Base-by-base conservation (phyloP, 495 filamentous ascomycete genomes). In the Pyrenula aspistea region DNA sequence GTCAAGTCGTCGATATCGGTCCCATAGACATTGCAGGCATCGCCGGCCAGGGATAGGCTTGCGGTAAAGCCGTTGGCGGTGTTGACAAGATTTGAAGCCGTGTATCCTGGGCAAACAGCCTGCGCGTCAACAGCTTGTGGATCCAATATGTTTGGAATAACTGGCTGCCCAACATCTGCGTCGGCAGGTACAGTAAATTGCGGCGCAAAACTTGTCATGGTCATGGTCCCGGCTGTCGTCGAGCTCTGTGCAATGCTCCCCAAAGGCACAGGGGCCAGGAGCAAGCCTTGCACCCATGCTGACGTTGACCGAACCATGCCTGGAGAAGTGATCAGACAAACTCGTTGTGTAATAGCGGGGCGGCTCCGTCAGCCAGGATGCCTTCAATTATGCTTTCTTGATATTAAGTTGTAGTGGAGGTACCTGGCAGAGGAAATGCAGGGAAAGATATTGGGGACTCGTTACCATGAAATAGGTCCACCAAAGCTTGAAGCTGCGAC, bases 131-230 rank as follows among this genome's bases (percentile, higher is more conserved):
- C 71, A 15, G 89, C 88, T 31, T 86, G 51, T 10, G 87, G 83
- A 60, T 91, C 87, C 49, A 82, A 61, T 63, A 91, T 79, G 62
- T 89, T 88, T 36, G 89, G 85, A 23, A 89, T 68, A 31, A 89
- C 58, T 19, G 75, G 70, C 20, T 68, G 76, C 47, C 86, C 86
- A 36, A 68, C 55, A 57, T 83, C 78, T 8, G 77, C 80, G 42
- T 66, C 63, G 12, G 81, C 70, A 8, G 85, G 83, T 8, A 87
- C 71, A 1, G 80, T 83, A 66, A 78, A 84, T 12, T 76, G 68
- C 1, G 63, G 54, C 25, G 60, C 54, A 22, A 55, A 67, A 2
- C 52, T 51, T 22, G 63, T 59, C 12, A 57, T 58, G 12, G 63
- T 63, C 2, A 56, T 56, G 53, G 51, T 62, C 22, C 53, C 50